Percentiles rank a stretch among this genome's conserved stretches.
Conservation (phyloP, 1,284 basidiomycete species). For the Cryptococcus neoformans region DNA sequence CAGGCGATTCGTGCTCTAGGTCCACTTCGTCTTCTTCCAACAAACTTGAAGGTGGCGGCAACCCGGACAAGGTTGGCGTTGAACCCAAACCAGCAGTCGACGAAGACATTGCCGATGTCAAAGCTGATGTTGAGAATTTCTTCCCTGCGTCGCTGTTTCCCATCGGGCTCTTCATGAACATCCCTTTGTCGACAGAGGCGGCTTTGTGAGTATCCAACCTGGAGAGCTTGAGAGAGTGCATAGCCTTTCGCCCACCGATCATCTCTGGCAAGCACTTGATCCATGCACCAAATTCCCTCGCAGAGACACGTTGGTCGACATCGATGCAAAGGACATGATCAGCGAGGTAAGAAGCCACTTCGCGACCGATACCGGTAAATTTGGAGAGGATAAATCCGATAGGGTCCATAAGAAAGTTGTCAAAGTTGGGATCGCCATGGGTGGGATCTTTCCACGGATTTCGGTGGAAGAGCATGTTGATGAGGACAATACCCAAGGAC, state of each 20-base stretch:
- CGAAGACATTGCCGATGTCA: slow-evolving; percentile 21
- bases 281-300: slow-evolving; percentile 84
- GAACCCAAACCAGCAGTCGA: slow-evolving; percentile 15
- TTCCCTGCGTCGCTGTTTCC: slow-evolving; percentile 13
- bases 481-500: slow-evolving; percentile 97
- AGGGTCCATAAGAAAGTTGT: slow-evolving; percentile 73
- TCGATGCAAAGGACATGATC: slow-evolving; percentile 78
- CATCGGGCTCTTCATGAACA: slow-evolving; percentile 44
- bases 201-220: slow-evolving; percentile 28
- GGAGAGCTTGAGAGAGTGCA: slow-evolving; percentile 37
- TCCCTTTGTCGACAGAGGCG: slow-evolving; percentile 21
- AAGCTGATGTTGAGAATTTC: slow-evolving; percentile 31
- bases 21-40: slow-evolving; percentile 3
- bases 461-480: slow-evolving; percentile 98
- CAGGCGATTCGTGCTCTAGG: not conserved
- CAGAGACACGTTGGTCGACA: slow-evolving; percentile 61
- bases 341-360: slow-evolving; percentile 82
- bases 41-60: slow-evolving; percentile 16
- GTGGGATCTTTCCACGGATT: slow-evolving; percentile 98
- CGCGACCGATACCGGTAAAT: slow-evolving; percentile 86
- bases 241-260: slow-evolving; percentile 54
- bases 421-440: slow-evolving; percentile 72
- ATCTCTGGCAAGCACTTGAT: slow-evolving; percentile 71
- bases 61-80: slow-evolving; percentile 12
- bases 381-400: slow-evolving; percentile 81